phyloP scores from a whole-genome alignment of 306 rosid genomes.

The Adenanthera pavonina region DNA sequence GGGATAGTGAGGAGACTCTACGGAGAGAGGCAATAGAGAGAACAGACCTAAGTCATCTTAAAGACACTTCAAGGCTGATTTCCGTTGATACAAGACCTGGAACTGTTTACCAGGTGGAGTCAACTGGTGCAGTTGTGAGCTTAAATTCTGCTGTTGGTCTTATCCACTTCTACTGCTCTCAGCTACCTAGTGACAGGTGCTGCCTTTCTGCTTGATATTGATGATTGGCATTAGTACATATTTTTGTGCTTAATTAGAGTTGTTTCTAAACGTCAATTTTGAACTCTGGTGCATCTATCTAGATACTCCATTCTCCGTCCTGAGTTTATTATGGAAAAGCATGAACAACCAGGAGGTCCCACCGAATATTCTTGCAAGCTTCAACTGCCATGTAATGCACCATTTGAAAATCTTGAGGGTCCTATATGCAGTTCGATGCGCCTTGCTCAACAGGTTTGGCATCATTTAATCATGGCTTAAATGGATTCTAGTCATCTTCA shows the following conservation, averaged over 20 bases:
- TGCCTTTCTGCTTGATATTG: slow-evolving; percentile 35
- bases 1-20: slow-evolving; percentile 94
- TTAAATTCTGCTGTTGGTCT: slow-evolving; percentile 98
- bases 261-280: slow-evolving; percentile 19
- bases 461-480: slow-evolving; percentile 24
- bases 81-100: slow-evolving; percentile 82
- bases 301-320: slow-evolving; percentile 99
- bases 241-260: background rate
- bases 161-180: slow-evolving; percentile 97
- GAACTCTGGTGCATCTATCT: slow-evolving; percentile 32
- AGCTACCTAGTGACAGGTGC: slow-evolving; percentile 99
- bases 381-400: slow-evolving; percentile 98
- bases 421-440: slow-evolving; percentile 96
- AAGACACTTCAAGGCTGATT: slow-evolving; percentile 86
- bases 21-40: slow-evolving; percentile 98
- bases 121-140: slow-evolving; percentile 98
- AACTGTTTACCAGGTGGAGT: slow-evolving; percentile 91
- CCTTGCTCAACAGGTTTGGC: slow-evolving; percentile 90
- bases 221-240: slow-evolving; percentile 25
- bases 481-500: slow-evolving; percentile 35
- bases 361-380: slow-evolving; percentile 97
- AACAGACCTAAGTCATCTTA: slow-evolving; percentile 93
- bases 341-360: slow-evolving; percentile 84
- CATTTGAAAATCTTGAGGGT: slow-evolving; percentile 97
- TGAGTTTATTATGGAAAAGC: slow-evolving; percentile 94